Evolutionary conservation across 345 rosid species (phyloP).

Genomic region (Populus nigra): DNA sequence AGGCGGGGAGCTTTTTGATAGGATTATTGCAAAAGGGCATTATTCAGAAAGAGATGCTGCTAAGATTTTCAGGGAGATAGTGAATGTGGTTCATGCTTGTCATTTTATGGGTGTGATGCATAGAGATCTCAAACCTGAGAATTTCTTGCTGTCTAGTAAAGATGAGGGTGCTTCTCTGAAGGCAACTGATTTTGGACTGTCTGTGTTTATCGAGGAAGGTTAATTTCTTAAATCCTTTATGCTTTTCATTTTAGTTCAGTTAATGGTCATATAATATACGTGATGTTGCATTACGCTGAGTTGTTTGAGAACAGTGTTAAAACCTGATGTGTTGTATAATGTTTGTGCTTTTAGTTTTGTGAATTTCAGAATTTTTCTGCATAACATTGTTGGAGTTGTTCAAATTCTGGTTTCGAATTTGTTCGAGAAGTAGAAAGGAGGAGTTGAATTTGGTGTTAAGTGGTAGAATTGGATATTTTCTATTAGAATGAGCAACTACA

Average conservation of each 20-base stretch:
- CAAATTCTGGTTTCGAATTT: not conserved
- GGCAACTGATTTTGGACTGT: slow-evolving; percentile 82
- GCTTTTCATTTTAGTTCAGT: not conserved
- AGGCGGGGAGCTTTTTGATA: slow-evolving; percentile 90
- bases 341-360: not conserved
- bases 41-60: slow-evolving; percentile 83
- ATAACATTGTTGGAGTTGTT: not conserved
- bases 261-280: not conserved
- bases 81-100: slow-evolving; percentile 76
- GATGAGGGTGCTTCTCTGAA: slow-evolving; percentile 64
- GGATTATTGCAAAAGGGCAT: slow-evolving; percentile 66
- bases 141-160: slow-evolving; percentile 69
- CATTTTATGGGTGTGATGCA: slow-evolving; percentile 91
- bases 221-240: slow-evolving; percentile 1
- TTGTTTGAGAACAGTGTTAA: not conserved
- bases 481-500: not conserved
- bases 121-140: slow-evolving; percentile 90
- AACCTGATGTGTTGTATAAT: not conserved
- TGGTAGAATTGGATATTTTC: not conserved
- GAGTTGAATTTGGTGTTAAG: not conserved
- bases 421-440: not conserved
- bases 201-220: slow-evolving; percentile 89
- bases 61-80: slow-evolving; percentile 49
- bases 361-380: not conserved
- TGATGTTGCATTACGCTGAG: not conserved